Evolutionary conservation across 345 rosid species (phyloP), one percentile per base, ranked within the genome.

Genomic region (Passiflora organensis): DNA sequence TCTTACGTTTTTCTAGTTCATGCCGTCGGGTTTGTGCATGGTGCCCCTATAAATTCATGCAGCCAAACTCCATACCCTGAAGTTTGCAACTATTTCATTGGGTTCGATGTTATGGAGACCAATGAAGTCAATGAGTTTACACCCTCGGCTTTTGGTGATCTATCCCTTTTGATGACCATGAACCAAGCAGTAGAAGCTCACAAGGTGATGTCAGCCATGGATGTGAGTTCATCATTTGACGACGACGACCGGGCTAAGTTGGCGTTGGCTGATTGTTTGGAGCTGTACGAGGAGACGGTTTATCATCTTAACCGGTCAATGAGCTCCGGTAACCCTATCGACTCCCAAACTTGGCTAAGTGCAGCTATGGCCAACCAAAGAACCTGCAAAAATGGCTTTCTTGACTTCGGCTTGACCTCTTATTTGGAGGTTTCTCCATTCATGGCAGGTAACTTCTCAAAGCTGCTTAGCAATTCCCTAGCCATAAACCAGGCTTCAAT

Each of bases 261-360:
- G 41, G 97, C 97, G 21, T 77, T 78, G 83, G 13, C 14, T 9
- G 95, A 90, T 47, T 90, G 95, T 57, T 36, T 77, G 51, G 88
- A 84, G 62, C 80, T 86, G 12, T 83, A 85, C 43, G 79, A 75
- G 28, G 85, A 83, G 53, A 52, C 88, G 10, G 43, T 83, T 16
- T 38, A 66, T 46, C 63, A 74, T 23, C 82, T 91, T 16, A 85
- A 80, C 52, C 75, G 56, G 10, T 82, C 96, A 5, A 44, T 75
- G 62, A 73, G 67, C 43, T 69, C 82, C 0, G 71, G 13, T 9
- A 65, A 58, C 60, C 76, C 76, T 2, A 18, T 42, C 13, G 87
- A 91, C 32, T 62, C 82, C 34, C 85, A 77, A 60, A 87, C 91
- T 0, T 83, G 86, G 78, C 58, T 91, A 55, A 91, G 96, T 63